Percentiles rank a stretch among this genome's conserved stretches.
phyloP scores from a whole-genome alignment of 1,284 basidiomycete species.

The Coniferiporia sulphurascens region DNA sequence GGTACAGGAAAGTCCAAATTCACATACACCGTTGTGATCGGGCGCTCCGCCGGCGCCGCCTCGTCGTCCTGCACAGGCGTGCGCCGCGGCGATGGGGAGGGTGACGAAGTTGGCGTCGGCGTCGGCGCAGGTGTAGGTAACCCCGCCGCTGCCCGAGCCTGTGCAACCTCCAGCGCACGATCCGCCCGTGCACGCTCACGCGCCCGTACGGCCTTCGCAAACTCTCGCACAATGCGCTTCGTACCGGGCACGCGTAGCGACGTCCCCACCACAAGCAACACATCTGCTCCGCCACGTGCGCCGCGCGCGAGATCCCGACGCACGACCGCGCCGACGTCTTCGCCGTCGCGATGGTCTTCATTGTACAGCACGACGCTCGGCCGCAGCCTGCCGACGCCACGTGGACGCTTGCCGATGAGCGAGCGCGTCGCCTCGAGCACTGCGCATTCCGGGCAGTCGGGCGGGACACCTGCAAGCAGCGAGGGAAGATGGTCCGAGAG shows the following conservation, averaged over 20 bases:
- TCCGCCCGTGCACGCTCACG: not conserved
- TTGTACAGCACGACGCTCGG: conserved; percentile 39
- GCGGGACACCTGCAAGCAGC: conserved; percentile 55
- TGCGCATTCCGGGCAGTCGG: conserved; percentile 75
- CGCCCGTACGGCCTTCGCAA: conserved; percentile 71
- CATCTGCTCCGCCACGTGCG: not conserved
- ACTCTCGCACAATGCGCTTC: conserved; percentile 89
- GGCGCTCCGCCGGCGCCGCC: conserved; percentile 41
- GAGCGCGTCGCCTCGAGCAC: not conserved
- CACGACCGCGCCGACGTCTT: conserved; percentile 1
- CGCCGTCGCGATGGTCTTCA: conserved; percentile 4
- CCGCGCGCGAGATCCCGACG: not conserved
- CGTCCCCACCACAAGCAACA: conserved; percentile 88
- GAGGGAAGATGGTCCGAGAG: conserved; percentile 56
- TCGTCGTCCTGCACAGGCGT: conserved; percentile 24
- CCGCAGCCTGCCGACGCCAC: conserved; percentile 78
- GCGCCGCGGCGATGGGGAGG: conserved; percentile 25
- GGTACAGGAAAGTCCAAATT: conserved; percentile 89
- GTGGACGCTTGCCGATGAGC: conserved; percentile 57
- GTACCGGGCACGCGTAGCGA: conserved; percentile 89
- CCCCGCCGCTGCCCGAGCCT: conserved; percentile 38
- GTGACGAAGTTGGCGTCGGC: conserved; percentile 6
- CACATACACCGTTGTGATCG: conserved; percentile 72
- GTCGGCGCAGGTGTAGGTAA: not conserved
- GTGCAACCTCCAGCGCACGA: not conserved